phyloP scores from a whole-genome alignment of 2,329 filamentous ascomycete genomes.

The Colletotrichum shisoi region DNA sequence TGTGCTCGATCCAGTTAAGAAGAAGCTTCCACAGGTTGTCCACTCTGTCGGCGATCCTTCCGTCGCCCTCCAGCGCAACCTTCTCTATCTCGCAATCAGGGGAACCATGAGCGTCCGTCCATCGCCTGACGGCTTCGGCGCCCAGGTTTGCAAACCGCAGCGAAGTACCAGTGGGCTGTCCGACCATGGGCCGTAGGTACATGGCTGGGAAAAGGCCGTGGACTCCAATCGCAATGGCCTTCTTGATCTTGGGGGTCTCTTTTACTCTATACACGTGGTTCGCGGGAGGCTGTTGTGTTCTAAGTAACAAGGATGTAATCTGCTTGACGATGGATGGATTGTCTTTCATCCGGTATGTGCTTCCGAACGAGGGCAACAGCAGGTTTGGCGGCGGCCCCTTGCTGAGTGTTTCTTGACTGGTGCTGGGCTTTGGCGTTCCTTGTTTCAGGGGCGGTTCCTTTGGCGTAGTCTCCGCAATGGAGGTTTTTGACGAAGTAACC shows the following conservation, averaged over 20 bases:
- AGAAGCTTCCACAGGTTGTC: conserved; percentile 93
- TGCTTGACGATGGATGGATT: conserved; percentile 76
- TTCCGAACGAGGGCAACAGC: conserved; percentile 72
- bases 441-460: conserved; percentile 28
- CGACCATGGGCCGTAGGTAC: conserved; percentile 86
- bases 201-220: conserved; percentile 93
- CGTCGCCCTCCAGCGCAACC: conserved; percentile 92
- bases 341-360: conserved; percentile 72
- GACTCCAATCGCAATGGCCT: conserved; percentile 89
- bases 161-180: conserved; percentile 94
- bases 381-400: conserved; percentile 64
- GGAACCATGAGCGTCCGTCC: conserved; percentile 78
- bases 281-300: conserved; percentile 63
- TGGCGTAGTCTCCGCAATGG: conserved; percentile 42
- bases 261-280: conserved; percentile 77
- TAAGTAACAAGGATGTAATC: conserved; percentile 65
- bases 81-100: conserved; percentile 86
- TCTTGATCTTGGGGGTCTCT: conserved; percentile 76
- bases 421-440: conserved; percentile 28
- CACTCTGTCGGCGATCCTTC: conserved; percentile 86
- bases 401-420: conserved; percentile 51
- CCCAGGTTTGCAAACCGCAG: conserved; percentile 90
- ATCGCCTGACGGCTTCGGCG: conserved; percentile 82
- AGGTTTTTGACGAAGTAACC: conserved; percentile 42
- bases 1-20: conserved; percentile 92